Evolutionary conservation across 129 eudicot genomes (phyloP), one percentile per base, ranked within the genome.

Genomic region (Tanacetum coccineum): DNA sequence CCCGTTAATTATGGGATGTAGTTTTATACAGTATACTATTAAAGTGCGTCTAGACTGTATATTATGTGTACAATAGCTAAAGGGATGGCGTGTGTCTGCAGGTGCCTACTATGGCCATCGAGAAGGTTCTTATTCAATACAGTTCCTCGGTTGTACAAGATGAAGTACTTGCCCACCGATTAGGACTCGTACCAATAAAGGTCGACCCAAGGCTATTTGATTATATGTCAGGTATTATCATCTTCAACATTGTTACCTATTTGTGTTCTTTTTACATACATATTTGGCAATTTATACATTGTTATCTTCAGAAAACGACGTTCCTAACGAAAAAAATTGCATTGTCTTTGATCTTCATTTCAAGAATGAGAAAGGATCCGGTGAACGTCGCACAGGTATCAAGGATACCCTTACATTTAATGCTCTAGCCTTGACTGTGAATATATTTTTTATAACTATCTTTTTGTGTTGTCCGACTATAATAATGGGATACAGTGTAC

Each of bases 41-140:
- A 2, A 36, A 2, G 42, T 36, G 42, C 2, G 42, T 36, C 42
- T 36, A 7, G 42, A 36, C 4, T 15, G 1, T 22, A 8, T 47
- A 8, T 6, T 46, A 48, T 48, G 14, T 8, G 2, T 49, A 22
- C 59, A 25, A 49, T 49, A 49, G 53, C 25, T 52, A 30, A 66
- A 30, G 42, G 42, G 42, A 36, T 36, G 0, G n/a, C 17, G 6
- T 13, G 44, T 76, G 13, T 26, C n/a, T 78, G 61, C 74, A 88
- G 98, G 68, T 88, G 28, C 96, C 98, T 2, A 92, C 98, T 3
- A 92, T 88, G 98, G 98, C 98, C 69, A 88, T 92, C 65, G 98
- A 92, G 74, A 92, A 88, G 83, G 96, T 92, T 79, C 81, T 88
- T 46, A 78, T 88, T 52, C 96, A 91, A 53, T 84, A 88, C 80